Evolutionary conservation across 768 basidiomycete genomes (phyloP), one percentile per base, ranked within the genome.

Genomic region (Pleurotus giganteus): DNA sequence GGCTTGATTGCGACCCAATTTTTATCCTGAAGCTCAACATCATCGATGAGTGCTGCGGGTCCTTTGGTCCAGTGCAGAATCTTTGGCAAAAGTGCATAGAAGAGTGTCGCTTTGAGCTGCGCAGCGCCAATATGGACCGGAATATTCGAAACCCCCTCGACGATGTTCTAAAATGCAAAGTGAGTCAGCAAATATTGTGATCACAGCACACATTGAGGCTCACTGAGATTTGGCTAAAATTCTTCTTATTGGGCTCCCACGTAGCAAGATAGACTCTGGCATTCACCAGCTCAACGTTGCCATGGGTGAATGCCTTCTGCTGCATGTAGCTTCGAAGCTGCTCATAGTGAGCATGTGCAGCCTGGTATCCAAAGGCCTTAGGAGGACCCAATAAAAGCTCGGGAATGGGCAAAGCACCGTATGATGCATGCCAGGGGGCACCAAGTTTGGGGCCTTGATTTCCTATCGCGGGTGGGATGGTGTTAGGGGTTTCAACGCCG

Each of bases 101-200:
- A 67, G 7, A 57, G 49, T 8, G 61, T 45, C 1, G 4, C 11
- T 34, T 66, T 66, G 11, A 67, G 56, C 1, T 58, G 60, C 1
- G 11, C 19, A 7, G 57, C 58, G 11, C 65, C 64, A 21, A 69
- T 65, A 39, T 66, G 65, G 29, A 60, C 62, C 1, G 64, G 63
- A 37, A 67, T 59, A 41, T 66, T 51, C 6, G 57, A 51, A 1
- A 66, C 56, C 4, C 57, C 60, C 55, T 65, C 63, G 15, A 63
- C 3, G 11, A 65, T 17, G 26, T 62, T 57, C 66, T 65, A 32
- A n/a, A 37, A 43, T 47, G n/a, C 13, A 29, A 39, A 9, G 8
- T 15, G 43, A 15, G 19, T 44, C 9, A 17, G 12, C 13, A n/a
- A 34, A 34, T 7, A 34, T 8, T 8, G 7, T 7, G 7, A 34